A percentile compares a stretch with the other conserved stretches of the same genome.
Conservation (phyloP, 768 basidiomycete species). For the Leccinum aurantiacum region DNA sequence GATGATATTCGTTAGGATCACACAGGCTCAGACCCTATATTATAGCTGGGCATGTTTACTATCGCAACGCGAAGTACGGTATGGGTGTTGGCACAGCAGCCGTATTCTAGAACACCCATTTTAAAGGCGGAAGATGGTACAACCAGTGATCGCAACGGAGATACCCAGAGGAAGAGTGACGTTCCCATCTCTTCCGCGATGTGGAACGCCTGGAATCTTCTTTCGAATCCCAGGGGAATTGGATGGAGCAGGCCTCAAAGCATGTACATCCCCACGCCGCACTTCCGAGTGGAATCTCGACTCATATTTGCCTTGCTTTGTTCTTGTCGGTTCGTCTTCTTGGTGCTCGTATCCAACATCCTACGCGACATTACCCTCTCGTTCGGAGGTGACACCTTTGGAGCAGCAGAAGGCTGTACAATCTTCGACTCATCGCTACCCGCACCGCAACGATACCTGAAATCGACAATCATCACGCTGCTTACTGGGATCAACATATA, state of each 20-base stretch:
- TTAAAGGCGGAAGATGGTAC: not conserved
- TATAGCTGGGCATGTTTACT: conserved; percentile 23
- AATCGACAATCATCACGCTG: conserved; percentile 44
- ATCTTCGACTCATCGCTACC: conserved; percentile 39
- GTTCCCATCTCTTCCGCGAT: conserved; percentile 15
- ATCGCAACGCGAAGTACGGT: conserved; percentile 24
- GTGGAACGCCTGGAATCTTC: conserved; percentile 32
- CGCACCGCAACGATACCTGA: conserved; percentile 36
- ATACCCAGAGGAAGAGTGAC: not conserved
- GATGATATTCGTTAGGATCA: too few relatives aligned
- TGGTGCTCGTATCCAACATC: conserved; percentile 8
- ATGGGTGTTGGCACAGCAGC: conserved; percentile 19
- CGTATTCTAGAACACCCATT: conserved; percentile 17
- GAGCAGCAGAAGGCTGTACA: conserved; percentile 32
- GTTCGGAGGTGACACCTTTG: conserved; percentile 43
- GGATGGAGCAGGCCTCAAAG: conserved; percentile 25
- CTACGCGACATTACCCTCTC: not conserved
- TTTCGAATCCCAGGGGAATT: conserved; percentile 26
- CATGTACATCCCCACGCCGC: conserved; percentile 14
- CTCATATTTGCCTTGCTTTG: conserved; percentile 17
- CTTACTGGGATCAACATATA: conserved; percentile 47
- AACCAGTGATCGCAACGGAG: not conserved
- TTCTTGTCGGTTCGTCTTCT: conserved; percentile 12
- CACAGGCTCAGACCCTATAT: not conserved
- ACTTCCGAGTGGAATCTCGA: conserved; percentile 21